Evolutionary conservation across 306 rosid species (phyloP), one percentile per base, ranked within the genome.

Genomic region (Cercis canadensis): DNA sequence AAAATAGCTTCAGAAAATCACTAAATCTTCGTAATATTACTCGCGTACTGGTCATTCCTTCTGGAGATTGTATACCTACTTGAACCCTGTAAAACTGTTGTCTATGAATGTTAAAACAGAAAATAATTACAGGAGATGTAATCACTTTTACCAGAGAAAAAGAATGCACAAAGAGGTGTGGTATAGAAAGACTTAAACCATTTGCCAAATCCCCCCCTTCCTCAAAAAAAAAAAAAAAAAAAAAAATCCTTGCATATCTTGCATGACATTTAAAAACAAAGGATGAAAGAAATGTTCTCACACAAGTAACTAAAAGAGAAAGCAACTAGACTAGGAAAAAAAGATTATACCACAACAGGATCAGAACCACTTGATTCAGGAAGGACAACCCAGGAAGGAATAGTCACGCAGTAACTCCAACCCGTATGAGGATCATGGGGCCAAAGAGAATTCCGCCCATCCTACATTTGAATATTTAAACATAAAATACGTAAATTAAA

Each of bases 31-130:
- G 87, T 56, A 88, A 74, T 78, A 89, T 83, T 2, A 61, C 75
- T 60, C 96, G 82, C 0, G 81, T 80, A 33, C 87, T 75, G 67
- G 97, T 87, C 75, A 89, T 81, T 62, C 92, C 94, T 80, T 88
- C 81, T 8, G 95, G 98, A 2, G 98, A 90, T 83, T 88, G 90
- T 50, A 94, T 37, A 51, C 89, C 94, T 53, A 94, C 92, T 89
- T 86, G 90, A 84, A 94, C 89, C 89, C 84, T 87, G 76, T 75
- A 94, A 84, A 88, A 88, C 98, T 94, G 87, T 63, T 71, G 15
- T 53, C 10, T 44, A 53, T 71, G 41, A 78, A 54, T 65, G 78
- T 77, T 78, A 78, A 70, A 64, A 41, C 45, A 62, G 37, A 57
- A 50, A 58, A 56, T 17, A 70, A 51, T 37, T 37, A 46, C 4